phyloP scores from a whole-genome alignment of 805 yeast genomes.

The Schizosaccharomyces japonicus region DNA sequence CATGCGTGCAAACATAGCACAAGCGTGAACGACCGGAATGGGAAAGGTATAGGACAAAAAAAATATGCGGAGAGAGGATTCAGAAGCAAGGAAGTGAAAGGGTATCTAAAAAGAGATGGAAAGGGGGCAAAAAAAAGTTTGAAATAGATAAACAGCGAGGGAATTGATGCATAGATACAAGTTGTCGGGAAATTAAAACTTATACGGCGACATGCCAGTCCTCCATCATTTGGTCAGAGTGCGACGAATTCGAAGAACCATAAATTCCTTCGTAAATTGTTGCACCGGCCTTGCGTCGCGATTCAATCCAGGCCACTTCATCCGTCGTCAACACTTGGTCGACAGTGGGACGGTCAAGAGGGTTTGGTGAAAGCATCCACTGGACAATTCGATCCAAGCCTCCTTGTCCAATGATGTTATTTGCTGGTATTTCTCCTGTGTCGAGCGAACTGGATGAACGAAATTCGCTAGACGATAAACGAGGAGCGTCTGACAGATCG shows the following conservation, averaged over 20 bases:
- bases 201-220: slow-evolving; percentile 1
- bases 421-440: not conserved
- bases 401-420: not conserved
- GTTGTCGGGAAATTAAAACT: no score
- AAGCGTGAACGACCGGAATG: no score
- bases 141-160: no score
- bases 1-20: no score
- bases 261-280: slow-evolving; percentile 86
- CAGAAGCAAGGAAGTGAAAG: not conserved
- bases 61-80: no score
- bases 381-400: slow-evolving; percentile 50
- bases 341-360: slow-evolving; percentile 60
- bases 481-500: slow-evolving; percentile 64
- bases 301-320: slow-evolving; percentile 59
- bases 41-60: no score
- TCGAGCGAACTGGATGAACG: not conserved
- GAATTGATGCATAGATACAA: no score
- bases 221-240: slow-evolving; percentile 1
- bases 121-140: not conserved
- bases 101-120: not conserved
- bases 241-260: slow-evolving; percentile 33
- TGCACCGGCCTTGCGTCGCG: slow-evolving; percentile 72
- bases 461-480: not conserved
- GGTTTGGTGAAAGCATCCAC: slow-evolving; percentile 76
- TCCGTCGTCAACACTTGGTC: slow-evolving; percentile 38